Evolutionary conservation across 129 eudicot species (phyloP), one percentile per base, ranked within the genome.

Genomic region (Centaurea solstitialis): DNA sequence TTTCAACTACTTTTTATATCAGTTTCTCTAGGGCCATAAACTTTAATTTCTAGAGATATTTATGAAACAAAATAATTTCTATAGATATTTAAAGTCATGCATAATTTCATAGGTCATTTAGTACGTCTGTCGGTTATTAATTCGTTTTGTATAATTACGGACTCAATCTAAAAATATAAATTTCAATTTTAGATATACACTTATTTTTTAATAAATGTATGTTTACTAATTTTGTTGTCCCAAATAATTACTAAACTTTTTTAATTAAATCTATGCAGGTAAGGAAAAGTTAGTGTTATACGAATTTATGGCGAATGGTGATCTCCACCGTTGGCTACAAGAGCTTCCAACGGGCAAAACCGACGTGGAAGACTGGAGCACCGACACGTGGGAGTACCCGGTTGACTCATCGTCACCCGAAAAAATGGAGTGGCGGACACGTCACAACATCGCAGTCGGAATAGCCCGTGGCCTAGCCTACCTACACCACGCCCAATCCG

Each of bases 391-490:
- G 99, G 97, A 96, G 74, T 79, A 84, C 39, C 88, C 62, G 0
- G 61, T 57, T 0, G 90, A 88, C 76, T 41, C 69, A 4, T 39
- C 82, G 1, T 90, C 93, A 0, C 91, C 97, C 0, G 93, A 86
- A 74, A 88, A 89, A 67, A 26, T 88, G 75, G 97, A 91, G 35
- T 96, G 99, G 99, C 90, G 81, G 75, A 86, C 91, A 85, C 98
- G 99, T 83, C 99, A 96, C 87, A 89, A 88, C 41, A 93, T 96
- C 12, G 99, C 99, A 0, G 89, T 96, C 7, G 99, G 99, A 8
- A 87, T 93, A 64, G 98, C 99, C 7, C 98, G 99, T 24, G 99
- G 98, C n/a, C 88, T 96, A 2, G 98, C 99, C 17, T 96, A 89
- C 69, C 98, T 96, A 67, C 99, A 96, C 88, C 99, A 96, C 37